phyloP scores from a whole-genome alignment of 305 asterid genomes.

The Rubia occidens region DNA sequence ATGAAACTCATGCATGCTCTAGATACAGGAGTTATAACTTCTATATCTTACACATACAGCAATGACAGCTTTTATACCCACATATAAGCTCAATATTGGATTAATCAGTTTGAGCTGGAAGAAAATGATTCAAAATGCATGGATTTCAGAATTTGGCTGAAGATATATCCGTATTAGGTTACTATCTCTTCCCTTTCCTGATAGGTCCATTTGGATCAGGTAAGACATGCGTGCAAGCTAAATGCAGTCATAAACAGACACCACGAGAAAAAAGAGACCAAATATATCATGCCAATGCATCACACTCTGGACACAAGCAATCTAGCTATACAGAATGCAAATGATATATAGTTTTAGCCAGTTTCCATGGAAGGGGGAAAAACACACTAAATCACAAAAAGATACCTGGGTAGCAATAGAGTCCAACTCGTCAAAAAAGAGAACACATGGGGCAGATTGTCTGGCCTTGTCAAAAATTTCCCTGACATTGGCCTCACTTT shows the following conservation, averaged over 20 bases:
- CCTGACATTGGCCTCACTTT: constrained; percentile 84
- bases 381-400: neutral
- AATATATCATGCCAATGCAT: neutral
- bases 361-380: neutral
- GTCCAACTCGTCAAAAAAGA: constrained; percentile 85
- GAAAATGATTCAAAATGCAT: neutral
- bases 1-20: neutral
- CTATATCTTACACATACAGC: neutral
- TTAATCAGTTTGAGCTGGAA: neutral
- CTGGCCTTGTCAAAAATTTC: constrained; percentile 87
- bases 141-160: neutral
- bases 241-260: neutral
- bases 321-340: neutral
- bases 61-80: neutral
- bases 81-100: neutral
- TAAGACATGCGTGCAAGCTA: neutral
- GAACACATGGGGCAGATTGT: constrained; percentile 81
- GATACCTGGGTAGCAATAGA: constrained; percentile 85
- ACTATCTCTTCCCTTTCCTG: neutral
- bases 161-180: neutral
- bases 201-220: neutral
- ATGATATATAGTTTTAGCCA: neutral
- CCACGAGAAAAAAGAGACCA: neutral
- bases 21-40: neutral
- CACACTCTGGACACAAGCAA: neutral